These are phyloP conservation scores for Aspergillus haitiensis DNA, from an alignment of 495 filamentous ascomycete species.

Conservation along the genomic window DNA sequence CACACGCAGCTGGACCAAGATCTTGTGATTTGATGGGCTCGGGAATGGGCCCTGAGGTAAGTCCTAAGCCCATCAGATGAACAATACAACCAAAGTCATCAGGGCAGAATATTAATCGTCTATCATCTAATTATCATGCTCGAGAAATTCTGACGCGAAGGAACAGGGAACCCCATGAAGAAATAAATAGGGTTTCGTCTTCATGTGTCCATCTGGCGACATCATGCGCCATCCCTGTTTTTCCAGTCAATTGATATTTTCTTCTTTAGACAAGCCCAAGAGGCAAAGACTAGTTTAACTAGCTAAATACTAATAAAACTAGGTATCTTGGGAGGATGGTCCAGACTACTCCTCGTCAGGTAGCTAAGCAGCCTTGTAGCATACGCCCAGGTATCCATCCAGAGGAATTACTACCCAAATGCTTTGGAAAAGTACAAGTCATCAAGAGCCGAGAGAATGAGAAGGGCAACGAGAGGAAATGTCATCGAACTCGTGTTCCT, in stretches of 20 bases:
- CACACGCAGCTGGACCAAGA: slow-evolving; percentile 3
- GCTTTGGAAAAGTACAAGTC: slow-evolving; percentile 3
- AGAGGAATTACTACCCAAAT: slow-evolving; percentile 11
- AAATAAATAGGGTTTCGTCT: not conserved
- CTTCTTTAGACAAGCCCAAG: not conserved
- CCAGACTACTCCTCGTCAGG: not conserved
- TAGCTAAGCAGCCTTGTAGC: slow-evolving; percentile 7
- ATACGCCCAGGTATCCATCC: not conserved
- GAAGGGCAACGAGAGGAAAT: not conserved
- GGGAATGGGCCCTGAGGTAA: not conserved
- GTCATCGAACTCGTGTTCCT: not conserved
- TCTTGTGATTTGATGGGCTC: slow-evolving; percentile 8
- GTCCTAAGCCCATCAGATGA: slow-evolving; percentile 12
- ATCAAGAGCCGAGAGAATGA: slow-evolving; percentile 4
- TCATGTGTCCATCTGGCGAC: slow-evolving; percentile 14
- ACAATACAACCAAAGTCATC: slow-evolving; percentile 11
- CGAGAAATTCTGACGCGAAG: too few relatives aligned
- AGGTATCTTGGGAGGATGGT: not conserved
- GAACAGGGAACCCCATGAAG: too few relatives aligned
- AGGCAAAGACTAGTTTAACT: too few relatives aligned
- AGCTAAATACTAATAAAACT: too few relatives aligned
- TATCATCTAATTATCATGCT: not conserved
- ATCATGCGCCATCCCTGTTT: slow-evolving; percentile 17
- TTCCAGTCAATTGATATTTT: not conserved
- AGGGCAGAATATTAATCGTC: not conserved